phyloP scores from a whole-genome alignment of 257 asterid species.

The Lantana camara region DNA sequence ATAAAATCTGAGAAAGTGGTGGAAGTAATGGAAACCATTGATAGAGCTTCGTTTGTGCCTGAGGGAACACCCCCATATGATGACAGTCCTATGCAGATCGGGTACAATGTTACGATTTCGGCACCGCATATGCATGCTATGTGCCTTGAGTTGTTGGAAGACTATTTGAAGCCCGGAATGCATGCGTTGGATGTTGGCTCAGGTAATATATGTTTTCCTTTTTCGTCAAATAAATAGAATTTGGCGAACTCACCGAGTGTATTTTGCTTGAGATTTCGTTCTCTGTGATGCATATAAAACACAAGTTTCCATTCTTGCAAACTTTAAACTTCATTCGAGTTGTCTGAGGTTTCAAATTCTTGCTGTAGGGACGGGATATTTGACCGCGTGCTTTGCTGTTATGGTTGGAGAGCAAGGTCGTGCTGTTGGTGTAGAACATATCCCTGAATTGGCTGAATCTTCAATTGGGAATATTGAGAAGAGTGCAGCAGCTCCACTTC shows the following conservation, averaged over 20 bases:
- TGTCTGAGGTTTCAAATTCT: slow-evolving; percentile 7
- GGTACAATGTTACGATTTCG: slow-evolving; percentile 89
- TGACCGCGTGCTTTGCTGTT: slow-evolving; percentile 91
- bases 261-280: neutral
- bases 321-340: neutral
- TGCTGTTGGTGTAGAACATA: slow-evolving; percentile 88
- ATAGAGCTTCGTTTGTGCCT: slow-evolving; percentile 85
- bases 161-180: slow-evolving; percentile 86
- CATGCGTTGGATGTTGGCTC: slow-evolving; percentile 92
- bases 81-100: slow-evolving; percentile 85
- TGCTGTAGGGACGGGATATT: slow-evolving; percentile 77
- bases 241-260: neutral
- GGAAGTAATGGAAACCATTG: slow-evolving; percentile 73
- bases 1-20: slow-evolving; percentile 60
- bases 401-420: slow-evolving; percentile 92
- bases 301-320: slow-evolving; percentile 12
- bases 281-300: neutral
- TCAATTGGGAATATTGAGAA: slow-evolving; percentile 62
- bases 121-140: slow-evolving; percentile 98
- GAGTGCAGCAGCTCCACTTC: slow-evolving; percentile 77
- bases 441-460: slow-evolving; percentile 76
- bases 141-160: slow-evolving; percentile 83
- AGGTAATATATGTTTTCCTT: slow-evolving; percentile 59
- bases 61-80: slow-evolving; percentile 72
- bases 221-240: neutral